Evolutionary conservation across 805 yeast genomes (phyloP), one percentile per base, ranked within the genome.

Genomic region (Wickerhamomyces rabaulensis): DNA sequence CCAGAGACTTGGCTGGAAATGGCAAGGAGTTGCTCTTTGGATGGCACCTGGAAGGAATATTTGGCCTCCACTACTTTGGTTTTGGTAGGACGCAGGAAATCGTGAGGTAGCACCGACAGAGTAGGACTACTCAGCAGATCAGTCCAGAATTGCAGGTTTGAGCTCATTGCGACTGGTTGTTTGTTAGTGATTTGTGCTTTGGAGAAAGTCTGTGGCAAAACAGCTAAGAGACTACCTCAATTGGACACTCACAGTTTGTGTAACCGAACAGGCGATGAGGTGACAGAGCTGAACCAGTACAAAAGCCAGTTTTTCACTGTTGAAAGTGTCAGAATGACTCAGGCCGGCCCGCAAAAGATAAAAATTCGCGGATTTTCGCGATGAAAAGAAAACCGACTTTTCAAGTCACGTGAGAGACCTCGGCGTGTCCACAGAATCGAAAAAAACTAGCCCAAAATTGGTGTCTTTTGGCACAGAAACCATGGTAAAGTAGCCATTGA

Each of bases 21-120:
- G 6, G 54, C 46, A 15, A 47, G 47, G n/a, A 65, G 57, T 41
- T 62, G 50, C 3, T 52, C 29, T 33, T 50, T 55, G 10, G 63
- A 51, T 49, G 69, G 68, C 7, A 67, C 62, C 6, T 60, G 8
- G 44, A 74, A 66, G 6, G 66, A 56, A 54, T 71, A 66, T 37
- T 74, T 70, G 35, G 90, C 80, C 65, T 86, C 88, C 23, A 82
- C 82, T 8, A 80, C 73, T 50, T 80, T 81, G 52, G 81, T 82
- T 47, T 79, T 79, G 19, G 81, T 68, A 2, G 96, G 95, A 60
- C 86, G 80, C 52, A 86, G 79, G 64, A 76, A 92, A 66, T 92
- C 98, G 51, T 85, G 84, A 15, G 98, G 97, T 45, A 92, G 73
- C 31, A 84, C 88, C 49, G 96, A 87, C 45, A 91, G 71, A 1